Evolutionary conservation across 2,329 filamentous ascomycete genomes (phyloP), one percentile per base, ranked within the genome.

Genomic region (Fusarium metavorans): DNA sequence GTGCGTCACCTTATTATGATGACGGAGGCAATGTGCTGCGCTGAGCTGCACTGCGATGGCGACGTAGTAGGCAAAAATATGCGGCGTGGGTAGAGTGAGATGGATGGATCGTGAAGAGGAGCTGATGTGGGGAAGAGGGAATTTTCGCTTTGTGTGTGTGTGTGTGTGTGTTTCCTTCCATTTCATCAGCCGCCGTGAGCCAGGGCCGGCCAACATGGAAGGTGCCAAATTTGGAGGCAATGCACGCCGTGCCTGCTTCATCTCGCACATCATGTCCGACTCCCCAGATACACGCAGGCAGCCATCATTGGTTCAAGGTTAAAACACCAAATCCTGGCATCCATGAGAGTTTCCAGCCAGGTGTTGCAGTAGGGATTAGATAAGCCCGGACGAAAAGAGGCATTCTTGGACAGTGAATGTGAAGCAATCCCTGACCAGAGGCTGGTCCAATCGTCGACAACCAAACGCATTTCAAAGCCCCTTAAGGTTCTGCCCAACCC

Each of bases 401-500:
- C 18, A 30, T 54, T 54, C 50, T 54, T 18, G 30, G 14, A 27
- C 14, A 48, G 13, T 18, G 45, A 48, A 48, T 48, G 43, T 27
- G 45, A 48, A 48, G 23, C 5, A 52, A 54, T 54, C 50, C 48
- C 48, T 52, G 48, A 30, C 11, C 48, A 52, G 48, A 52, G 50
- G 50, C 50, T 54, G 50, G 30, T 57, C 54, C 54, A 57, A 57
- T 57, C 30, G 32, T 57, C 54, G 54, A 35, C 32, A 57, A 57
- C 54, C 32, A 34, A 57, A 25, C 48, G 43, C 27, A 39, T 37
- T 20, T 54, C 27, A 54, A 32, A 45, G 25, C 35, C 30, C 50
- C 34, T 67, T 64, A 59, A 70, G 52, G 61, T 59, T 71, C 66
- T 65, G n/a, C 45, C 23, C 54, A 60, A 39, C 60, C 70, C 64